Evolutionary conservation across 73 alveolate species (phyloP).

Genomic region (Stentor coeruleus): DNA sequence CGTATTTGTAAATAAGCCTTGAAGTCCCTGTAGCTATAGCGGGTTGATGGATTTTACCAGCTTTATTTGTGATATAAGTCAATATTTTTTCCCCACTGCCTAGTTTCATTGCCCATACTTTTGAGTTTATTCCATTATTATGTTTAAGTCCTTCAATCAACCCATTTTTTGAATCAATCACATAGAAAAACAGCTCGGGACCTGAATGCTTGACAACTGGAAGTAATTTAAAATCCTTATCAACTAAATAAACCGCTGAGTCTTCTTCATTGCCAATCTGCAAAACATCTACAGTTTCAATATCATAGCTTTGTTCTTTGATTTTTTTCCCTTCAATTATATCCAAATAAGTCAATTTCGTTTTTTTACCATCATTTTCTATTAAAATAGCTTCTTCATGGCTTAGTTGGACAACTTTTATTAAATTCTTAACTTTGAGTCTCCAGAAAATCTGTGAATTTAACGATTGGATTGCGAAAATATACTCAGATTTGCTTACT

Average conservation of each 20-base stretch:
- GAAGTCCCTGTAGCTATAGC: conserved; percentile 18
- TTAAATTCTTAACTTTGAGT: background rate
- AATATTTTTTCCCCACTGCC: background rate
- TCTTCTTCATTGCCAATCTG: background rate
- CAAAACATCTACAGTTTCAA: background rate
- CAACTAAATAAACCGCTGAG: background rate
- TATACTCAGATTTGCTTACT: background rate
- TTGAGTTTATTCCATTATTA: background rate
- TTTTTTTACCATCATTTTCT: background rate
- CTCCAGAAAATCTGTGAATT: background rate
- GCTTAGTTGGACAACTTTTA: background rate
- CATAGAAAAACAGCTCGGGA: too few relatives aligned
- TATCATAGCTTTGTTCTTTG: background rate
- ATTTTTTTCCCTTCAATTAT: background rate
- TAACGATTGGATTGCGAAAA: conserved; percentile 9
- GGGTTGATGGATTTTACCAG: conserved; percentile 13
- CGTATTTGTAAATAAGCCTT: conserved; percentile 40
- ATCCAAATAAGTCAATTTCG: background rate
- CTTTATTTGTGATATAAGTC: background rate
- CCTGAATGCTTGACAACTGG: too few relatives aligned
- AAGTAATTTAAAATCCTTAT: background rate
- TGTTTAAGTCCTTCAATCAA: background rate
- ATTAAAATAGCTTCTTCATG: background rate
- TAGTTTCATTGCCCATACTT: background rate
- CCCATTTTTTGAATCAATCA: background rate